Conservation (phyloP, 306 rosid genomes). For the Rubus idaeus region DNA sequence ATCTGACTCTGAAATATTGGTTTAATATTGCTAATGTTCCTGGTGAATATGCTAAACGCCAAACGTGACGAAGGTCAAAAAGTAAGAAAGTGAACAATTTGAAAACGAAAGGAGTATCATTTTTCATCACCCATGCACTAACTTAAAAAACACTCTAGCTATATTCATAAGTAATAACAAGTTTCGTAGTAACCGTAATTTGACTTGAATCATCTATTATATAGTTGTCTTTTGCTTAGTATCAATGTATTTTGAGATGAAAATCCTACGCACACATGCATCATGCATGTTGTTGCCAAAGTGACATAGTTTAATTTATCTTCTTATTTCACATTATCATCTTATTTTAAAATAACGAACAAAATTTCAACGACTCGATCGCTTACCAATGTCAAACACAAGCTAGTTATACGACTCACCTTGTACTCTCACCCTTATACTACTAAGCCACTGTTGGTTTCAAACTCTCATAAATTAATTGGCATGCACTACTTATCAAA, state of each 20-base stretch:
- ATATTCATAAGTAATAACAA: neutral
- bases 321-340: no score
- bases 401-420: neutral
- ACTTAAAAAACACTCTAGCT: neutral
- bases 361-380: neutral
- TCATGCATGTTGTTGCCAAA: no score
- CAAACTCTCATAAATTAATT: neutral
- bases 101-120: conserved; percentile 36
- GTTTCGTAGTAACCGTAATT: neutral
- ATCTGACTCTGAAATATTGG: conserved; percentile 22
- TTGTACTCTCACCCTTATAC: neutral
- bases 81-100: conserved; percentile 28
- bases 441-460: neutral
- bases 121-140: neutral
- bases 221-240: neutral
- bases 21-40: conserved; percentile 12
- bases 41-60: conserved; percentile 27
- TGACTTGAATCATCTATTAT: neutral
- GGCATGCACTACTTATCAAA: no score
- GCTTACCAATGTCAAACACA: no score
- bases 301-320: no score
- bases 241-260: no score
- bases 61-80: conserved; percentile 29
- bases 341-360: no score
- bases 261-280: no score